These are phyloP conservation scores for Fraxinus sp. DNA, from an alignment of 305 asterid genomes.

Conservation along the genomic window DNA sequence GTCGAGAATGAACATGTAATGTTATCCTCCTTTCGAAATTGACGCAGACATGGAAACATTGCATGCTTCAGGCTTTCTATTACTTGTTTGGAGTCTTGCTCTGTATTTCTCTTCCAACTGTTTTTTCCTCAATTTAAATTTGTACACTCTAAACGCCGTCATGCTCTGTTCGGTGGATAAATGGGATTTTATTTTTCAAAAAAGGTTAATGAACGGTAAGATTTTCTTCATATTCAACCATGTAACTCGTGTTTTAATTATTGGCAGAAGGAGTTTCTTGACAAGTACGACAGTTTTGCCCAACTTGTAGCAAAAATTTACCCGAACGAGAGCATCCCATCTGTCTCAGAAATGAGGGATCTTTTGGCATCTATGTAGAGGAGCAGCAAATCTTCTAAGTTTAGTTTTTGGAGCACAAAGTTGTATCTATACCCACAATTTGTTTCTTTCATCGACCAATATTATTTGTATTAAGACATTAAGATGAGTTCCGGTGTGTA, in stretches of 20 bases:
- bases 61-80: not conserved
- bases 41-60: not conserved
- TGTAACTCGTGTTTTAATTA: conserved; percentile 19
- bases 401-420: conserved; percentile 15
- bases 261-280: conserved; percentile 90
- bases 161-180: conserved; percentile 8
- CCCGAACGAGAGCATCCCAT: conserved; percentile 69
- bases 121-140: not conserved
- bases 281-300: conserved; percentile 94
- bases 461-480: not conserved
- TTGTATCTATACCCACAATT: conserved; percentile 12
- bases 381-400: conserved; percentile 20
- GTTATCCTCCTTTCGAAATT: not conserved
- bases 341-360: conserved; percentile 80
- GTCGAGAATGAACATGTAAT: not conserved
- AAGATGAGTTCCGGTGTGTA: conserved; percentile 12
- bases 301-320: conserved; percentile 85
- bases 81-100: not conserved
- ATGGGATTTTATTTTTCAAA: not conserved
- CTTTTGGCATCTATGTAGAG: conserved; percentile 75
- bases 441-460: conserved; percentile 31
- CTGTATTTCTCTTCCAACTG: not conserved
- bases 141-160: not conserved
- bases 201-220: not conserved
- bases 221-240: not conserved